A percentile compares a stretch with the other conserved stretches of the same genome.
Evolutionary conservation across 2,329 filamentous ascomycete species (phyloP).

Genomic region (Aspergillus felis): DNA sequence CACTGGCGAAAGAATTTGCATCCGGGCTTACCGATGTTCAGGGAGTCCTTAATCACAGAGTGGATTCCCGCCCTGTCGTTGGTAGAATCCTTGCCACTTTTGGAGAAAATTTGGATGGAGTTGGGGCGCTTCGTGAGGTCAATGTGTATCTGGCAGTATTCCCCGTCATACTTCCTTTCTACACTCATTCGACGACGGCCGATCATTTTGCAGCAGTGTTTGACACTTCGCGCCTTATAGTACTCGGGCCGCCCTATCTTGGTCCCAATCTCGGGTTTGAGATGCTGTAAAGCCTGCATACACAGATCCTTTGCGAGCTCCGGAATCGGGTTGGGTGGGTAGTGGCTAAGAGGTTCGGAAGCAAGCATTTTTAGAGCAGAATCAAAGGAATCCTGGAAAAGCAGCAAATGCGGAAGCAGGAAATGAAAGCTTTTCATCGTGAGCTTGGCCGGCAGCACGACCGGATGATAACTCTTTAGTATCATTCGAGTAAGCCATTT

Average conservation of each 20-base stretch:
- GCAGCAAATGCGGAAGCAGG: slow-evolving; percentile 64
- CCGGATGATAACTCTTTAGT: slow-evolving; percentile 69
- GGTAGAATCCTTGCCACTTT: slow-evolving; percentile 87
- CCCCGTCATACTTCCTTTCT: slow-evolving; percentile 80
- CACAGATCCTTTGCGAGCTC: slow-evolving; percentile 26
- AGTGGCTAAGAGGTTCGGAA: slow-evolving; percentile 29
- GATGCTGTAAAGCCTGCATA: slow-evolving; percentile 35
- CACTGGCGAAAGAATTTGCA: slow-evolving; percentile 63
- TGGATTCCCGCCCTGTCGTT: slow-evolving; percentile 62
- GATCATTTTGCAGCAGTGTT: slow-evolving; percentile 67
- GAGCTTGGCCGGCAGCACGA: slow-evolving; percentile 56
- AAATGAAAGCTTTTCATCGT: slow-evolving; percentile 63
- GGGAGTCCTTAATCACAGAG: slow-evolving; percentile 58
- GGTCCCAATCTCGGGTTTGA: slow-evolving; percentile 56
- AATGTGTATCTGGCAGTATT: slow-evolving; percentile 86
- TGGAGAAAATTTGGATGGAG: slow-evolving; percentile 79
- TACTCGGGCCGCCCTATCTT: slow-evolving; percentile 64
- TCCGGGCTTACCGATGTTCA: slow-evolving; percentile 56
- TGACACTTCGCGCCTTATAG: slow-evolving; percentile 66
- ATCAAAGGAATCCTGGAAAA: slow-evolving; percentile 65
- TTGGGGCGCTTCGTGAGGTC: slow-evolving; percentile 54
- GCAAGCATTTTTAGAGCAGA: slow-evolving; percentile 55
- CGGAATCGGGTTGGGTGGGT: slow-evolving; percentile 35
- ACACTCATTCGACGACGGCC: slow-evolving; percentile 62
- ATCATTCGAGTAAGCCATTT: slow-evolving; percentile 86